These are phyloP conservation scores for Tricladium varicosporioides DNA, from an alignment of 2,329 filamentous ascomycete genomes.

Conservation along the genomic window DNA sequence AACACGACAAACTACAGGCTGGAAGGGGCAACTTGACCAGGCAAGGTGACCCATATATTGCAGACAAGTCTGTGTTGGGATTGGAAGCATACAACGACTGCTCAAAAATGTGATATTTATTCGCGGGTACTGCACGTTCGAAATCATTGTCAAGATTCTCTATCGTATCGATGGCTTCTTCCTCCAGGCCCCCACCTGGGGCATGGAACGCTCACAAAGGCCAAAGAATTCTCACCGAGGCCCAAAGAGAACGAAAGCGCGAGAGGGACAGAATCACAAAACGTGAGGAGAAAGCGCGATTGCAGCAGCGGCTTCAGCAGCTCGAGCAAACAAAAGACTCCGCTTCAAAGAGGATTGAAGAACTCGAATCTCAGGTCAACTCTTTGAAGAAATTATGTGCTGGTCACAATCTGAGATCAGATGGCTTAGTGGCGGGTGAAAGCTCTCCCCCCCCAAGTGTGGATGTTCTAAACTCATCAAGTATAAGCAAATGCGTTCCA, in stretches of 20 bases:
- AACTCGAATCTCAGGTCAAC: conserved; percentile 11
- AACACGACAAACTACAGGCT: neutral
- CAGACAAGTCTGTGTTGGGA: neutral
- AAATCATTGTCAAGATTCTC: neutral
- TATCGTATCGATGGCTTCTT: neutral
- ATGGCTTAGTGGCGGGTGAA: neutral
- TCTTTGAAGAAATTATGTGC: conserved; percentile 4
- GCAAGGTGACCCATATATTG: neutral
- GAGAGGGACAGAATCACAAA: conserved; percentile 13
- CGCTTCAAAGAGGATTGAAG: conserved; percentile 8
- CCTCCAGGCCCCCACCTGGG: conserved; percentile 3
- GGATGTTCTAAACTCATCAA: neutral
- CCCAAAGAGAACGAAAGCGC: conserved; percentile 12
- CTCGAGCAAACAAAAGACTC: conserved; percentile 9
- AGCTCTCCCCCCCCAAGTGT: neutral
- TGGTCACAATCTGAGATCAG: neutral
- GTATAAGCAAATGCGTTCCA: neutral
- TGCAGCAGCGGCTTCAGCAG: conserved; percentile 9
- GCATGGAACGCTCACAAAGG: conserved; percentile 14
- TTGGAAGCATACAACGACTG: neutral
- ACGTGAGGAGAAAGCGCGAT: conserved; percentile 11
- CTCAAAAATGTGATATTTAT: neutral
- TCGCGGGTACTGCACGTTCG: neutral
- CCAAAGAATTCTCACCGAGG: conserved; percentile 14
- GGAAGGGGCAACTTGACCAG: neutral